Evolutionary conservation across 2,329 filamentous ascomycete genomes (phyloP), one percentile per base, ranked within the genome.

Genomic region (Epichloe hybrida): DNA sequence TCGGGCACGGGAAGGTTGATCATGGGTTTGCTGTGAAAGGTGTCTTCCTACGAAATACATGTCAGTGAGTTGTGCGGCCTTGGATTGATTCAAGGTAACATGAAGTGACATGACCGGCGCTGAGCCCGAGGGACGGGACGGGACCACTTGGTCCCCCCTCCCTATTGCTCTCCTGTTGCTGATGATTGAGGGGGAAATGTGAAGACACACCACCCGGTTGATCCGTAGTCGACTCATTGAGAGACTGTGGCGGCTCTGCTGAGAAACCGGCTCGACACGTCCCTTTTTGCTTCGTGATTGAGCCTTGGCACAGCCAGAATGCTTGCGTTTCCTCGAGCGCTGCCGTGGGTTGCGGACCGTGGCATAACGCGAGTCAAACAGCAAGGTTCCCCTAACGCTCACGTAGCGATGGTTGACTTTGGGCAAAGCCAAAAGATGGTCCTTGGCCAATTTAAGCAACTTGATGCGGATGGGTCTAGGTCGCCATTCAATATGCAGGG

Each of bases 351-450:
- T 15, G 15, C 34, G 46, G 34, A 8, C 23, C 11, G 39, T 38
- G 39, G 20, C 15, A 43, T 56, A 51, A 40, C 52, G 51, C 15
- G 42, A 20, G 45, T 52, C 35, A 41, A 43, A 51, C 11, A 57
- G 43, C 11, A 50, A 41, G 34, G 17, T 52, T 1, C 47, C 53
- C 34, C 13, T n/a, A 20, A 44, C 42, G 31, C 46, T 50, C 35
- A 57, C 21, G 50, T 57, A 60, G 20, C 49, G 44, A 46, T 54
- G 52, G 1, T 39, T 38, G 5, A 31, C 36, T 42, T 48, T 54
- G 15, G 58, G 55, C 4, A 54, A 41, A 17, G 45, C 12, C 23
- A 44, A 27, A 20, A 59, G 51, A 46, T 56, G 46, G 42, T 58
- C 54, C 12, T n/a, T 15, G 15, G 40, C 40, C 39, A 50, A 3